A percentile compares a stretch with the other conserved stretches of the same genome.
phyloP scores from a whole-genome alignment of 306 rosid species.

The Casuarina cunninghamiana region DNA sequence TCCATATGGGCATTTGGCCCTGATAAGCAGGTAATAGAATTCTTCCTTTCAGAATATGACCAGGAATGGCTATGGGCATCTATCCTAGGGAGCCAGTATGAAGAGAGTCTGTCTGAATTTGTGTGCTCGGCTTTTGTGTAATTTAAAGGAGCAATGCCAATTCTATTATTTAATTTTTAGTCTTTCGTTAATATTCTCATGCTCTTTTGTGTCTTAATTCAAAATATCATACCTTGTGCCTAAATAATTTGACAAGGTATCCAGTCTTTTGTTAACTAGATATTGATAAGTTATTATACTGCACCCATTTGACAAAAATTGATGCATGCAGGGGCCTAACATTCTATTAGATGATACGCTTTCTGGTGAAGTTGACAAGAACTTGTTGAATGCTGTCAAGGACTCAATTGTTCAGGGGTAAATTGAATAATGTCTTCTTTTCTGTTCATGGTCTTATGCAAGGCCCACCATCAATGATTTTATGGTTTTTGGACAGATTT shows the following conservation, averaged over 20 bases:
- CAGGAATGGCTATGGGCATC: slow-evolving; percentile 95
- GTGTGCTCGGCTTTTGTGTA: neutral
- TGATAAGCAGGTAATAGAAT: slow-evolving; percentile 91
- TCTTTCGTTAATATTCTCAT: neutral
- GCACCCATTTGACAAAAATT: slow-evolving; percentile 17
- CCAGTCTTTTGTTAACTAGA: neutral
- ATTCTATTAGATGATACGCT: slow-evolving; percentile 92
- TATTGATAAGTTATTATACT: too few species aligned
- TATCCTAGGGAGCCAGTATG: slow-evolving; percentile 85
- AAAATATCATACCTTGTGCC: neutral
- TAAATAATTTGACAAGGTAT: neutral
- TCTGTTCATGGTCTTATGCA: slow-evolving; percentile 14
- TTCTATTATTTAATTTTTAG: neutral
- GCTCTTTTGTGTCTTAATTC: neutral
- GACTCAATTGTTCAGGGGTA: slow-evolving; percentile 99
- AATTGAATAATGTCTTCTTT: slow-evolving; percentile 11
- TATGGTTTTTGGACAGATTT: slow-evolving; percentile 56
- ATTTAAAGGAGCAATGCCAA: neutral
- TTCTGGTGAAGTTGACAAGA: slow-evolving; percentile 93
- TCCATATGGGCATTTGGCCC: slow-evolving; percentile 99
- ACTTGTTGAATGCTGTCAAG: slow-evolving; percentile 77
- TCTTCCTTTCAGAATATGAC: slow-evolving; percentile 86
- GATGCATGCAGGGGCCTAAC: slow-evolving; percentile 79
- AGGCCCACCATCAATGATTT: slow-evolving; percentile 13
- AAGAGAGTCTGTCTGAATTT: neutral